Evolutionary conservation across 306 rosid genomes (phyloP), one percentile per base, ranked within the genome.

Genomic region (Lathyrus aphaca): DNA sequence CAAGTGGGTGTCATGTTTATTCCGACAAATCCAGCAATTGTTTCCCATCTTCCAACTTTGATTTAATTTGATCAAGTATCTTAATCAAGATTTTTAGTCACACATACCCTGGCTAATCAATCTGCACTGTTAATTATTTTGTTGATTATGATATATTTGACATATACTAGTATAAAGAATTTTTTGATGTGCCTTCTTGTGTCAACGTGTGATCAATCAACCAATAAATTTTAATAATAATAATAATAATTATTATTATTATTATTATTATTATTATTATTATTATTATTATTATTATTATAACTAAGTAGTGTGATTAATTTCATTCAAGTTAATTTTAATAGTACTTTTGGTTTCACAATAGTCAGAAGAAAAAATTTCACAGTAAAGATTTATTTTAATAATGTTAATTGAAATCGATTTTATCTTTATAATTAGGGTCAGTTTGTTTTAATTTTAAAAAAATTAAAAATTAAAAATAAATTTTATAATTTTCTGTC

Each of bases 31-130:
- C 25, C 76, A 83, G 6, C 75, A 76, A 64, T 59, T 80, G 96
- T 88, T 88, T 91, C 97, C 97, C 84, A 81, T 84, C 85, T 81
- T 85, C 92, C 87, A 83, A 82, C 95, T 91, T 75, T 67, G 66
- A 56, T 66, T 74, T 38, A 61, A 29, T 56, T 83, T 78, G 67
- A 42, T 71, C 6, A 73, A 40, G 64, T 51, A 82, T 49, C 82
- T 65, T 80, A 75, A 72, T 79, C 83, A 73, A 48, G 69, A 77
- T 75, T 70, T 72, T 46, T 77, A 73, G 17, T 81, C 68, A 70
- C 60, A 66, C 58, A 58, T 70, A 54, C 27, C 57, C 69, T 71
- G 81, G 70, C 84, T 85, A 74, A 82, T 82, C 82, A 82, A 68
- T 58, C 17, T 74, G 63, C 60, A 53, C 2, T 11, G 19, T 38